phyloP scores from a whole-genome alignment of 352 stramenopile genomes.

The Phytophthora europaea region DNA sequence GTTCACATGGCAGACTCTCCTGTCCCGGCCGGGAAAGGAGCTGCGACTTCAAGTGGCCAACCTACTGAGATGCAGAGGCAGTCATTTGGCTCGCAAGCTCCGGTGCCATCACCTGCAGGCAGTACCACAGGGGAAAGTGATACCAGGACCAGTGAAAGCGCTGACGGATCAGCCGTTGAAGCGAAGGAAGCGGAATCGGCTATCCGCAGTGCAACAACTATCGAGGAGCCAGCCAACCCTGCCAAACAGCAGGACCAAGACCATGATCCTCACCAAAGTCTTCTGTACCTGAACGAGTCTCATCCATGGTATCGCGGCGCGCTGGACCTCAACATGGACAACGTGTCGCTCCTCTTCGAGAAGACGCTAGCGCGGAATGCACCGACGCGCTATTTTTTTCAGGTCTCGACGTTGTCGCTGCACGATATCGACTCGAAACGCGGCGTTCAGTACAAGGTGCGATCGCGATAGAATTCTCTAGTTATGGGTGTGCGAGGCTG shows the following conservation, averaged over 20 bases:
- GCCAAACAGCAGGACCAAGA: slow-evolving; percentile 32
- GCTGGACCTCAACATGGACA: slow-evolving; percentile 80
- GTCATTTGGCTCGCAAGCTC: slow-evolving; percentile 18
- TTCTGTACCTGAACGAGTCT: slow-evolving; percentile 81
- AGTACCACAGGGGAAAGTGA: slow-evolving; percentile 17
- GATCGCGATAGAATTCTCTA: background rate
- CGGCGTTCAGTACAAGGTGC: slow-evolving; percentile 87
- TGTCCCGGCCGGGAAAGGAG: slow-evolving; percentile 28
- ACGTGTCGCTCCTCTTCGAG: slow-evolving; percentile 84
- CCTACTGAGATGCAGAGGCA: slow-evolving; percentile 24
- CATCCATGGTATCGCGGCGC: slow-evolving; percentile 86
- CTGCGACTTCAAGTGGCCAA: slow-evolving; percentile 12
- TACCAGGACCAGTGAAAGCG: slow-evolving; percentile 13
- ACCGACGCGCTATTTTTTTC: slow-evolving; percentile 87
- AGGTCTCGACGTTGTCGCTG: slow-evolving; percentile 80
- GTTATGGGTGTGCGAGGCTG: slow-evolving; percentile 7
- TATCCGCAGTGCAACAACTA: slow-evolving; percentile 20
- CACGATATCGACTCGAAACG: slow-evolving; percentile 86
- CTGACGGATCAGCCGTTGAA: slow-evolving; percentile 23
- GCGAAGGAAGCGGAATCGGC: slow-evolving; percentile 28
- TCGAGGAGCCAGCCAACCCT: slow-evolving; percentile 17
- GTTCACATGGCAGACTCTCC: slow-evolving; percentile 71
- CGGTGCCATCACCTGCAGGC: background rate
- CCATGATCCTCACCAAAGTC: slow-evolving; percentile 51
- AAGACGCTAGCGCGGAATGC: slow-evolving; percentile 82